Evolutionary conservation across 2,329 filamentous ascomycete genomes (phyloP).

Genomic region (Alternaria infectoria): DNA sequence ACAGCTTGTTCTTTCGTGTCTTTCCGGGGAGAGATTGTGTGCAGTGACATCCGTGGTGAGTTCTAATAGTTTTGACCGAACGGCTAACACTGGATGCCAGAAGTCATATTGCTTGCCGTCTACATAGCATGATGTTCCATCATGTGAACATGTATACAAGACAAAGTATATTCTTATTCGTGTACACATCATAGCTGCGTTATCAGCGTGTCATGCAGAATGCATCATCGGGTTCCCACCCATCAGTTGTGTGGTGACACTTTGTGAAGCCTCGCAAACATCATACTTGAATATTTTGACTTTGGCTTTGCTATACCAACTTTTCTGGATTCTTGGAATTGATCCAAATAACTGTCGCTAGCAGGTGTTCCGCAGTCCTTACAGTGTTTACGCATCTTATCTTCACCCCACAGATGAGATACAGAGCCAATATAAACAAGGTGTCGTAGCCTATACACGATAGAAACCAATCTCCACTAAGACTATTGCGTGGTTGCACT

Average conservation of each 20-base stretch:
- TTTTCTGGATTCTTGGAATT: background rate
- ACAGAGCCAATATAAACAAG: background rate
- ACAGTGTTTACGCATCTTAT: background rate
- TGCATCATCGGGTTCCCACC: background rate
- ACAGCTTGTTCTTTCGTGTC: background rate
- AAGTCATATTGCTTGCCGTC: background rate
- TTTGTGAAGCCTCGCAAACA: background rate
- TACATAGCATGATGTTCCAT: background rate
- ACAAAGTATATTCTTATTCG: background rate
- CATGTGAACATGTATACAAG: background rate
- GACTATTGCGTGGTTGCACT: background rate
- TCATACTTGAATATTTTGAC: background rate
- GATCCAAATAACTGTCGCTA: rapidly evolving
- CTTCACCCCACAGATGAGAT: background rate
- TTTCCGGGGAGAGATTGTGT: background rate
- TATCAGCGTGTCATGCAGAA: background rate
- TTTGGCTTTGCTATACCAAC: background rate
- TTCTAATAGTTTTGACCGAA: background rate
- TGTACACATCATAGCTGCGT: background rate
- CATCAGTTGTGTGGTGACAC: background rate
- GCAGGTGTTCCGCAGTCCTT: background rate
- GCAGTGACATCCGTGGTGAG: background rate
- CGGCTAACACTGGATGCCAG: background rate
- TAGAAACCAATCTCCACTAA: background rate
- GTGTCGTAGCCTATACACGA: background rate